A percentile compares a stretch with the other conserved stretches of the same genome.
phyloP scores from a whole-genome alignment of 2,329 filamentous ascomycete genomes.

The Scedosporium apiospermum region DNA sequence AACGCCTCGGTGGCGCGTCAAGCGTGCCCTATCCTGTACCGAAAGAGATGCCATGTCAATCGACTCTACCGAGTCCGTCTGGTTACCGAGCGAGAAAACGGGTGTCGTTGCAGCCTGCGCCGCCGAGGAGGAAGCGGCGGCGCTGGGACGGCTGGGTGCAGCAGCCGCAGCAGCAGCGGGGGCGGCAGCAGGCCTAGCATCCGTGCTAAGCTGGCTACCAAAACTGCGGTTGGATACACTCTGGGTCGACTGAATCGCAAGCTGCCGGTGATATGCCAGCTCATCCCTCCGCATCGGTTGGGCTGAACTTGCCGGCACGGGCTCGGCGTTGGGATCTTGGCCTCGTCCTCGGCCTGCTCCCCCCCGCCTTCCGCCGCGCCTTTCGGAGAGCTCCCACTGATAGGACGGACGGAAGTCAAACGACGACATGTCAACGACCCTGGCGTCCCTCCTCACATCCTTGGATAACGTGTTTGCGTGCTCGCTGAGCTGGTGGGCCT shows the following conservation, averaged over 20 bases:
- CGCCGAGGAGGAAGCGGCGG: slow-evolving; percentile 12
- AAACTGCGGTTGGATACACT: slow-evolving; percentile 73
- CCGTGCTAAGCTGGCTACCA: slow-evolving; percentile 64
- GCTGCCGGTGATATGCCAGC: slow-evolving; percentile 81
- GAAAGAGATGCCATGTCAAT: slow-evolving; percentile 30
- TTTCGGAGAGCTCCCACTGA: slow-evolving; percentile 43
- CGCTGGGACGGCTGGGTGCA: slow-evolving; percentile 4
- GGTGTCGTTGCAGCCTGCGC: slow-evolving; percentile 12
- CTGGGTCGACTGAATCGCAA: slow-evolving; percentile 60
- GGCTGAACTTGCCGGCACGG: slow-evolving; percentile 64
- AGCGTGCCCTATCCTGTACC: slow-evolving; percentile 71
- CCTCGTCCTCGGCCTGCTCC: slow-evolving; percentile 47
- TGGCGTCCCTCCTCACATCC: slow-evolving; percentile 71
- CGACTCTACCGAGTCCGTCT: slow-evolving; percentile 11
- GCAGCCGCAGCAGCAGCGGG: slow-evolving; percentile 11
- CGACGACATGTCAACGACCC: slow-evolving; percentile 74
- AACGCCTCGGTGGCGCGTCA: slow-evolving; percentile 72
- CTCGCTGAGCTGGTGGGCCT: slow-evolving; percentile 79
- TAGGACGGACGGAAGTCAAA: slow-evolving; percentile 76
- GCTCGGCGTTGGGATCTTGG: slow-evolving; percentile 78
- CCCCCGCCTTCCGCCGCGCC: slow-evolving; percentile 26
- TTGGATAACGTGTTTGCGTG: slow-evolving; percentile 77
- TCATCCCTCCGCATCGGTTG: slow-evolving; percentile 79
- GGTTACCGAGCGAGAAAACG: slow-evolving; percentile 9
- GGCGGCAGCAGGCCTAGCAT: slow-evolving; percentile 13